Percentiles rank a stretch among this genome's conserved stretches.
Conservation (phyloP, 2,329 filamentous ascomycete species). For the Scedosporium aurantiacum region DNA sequence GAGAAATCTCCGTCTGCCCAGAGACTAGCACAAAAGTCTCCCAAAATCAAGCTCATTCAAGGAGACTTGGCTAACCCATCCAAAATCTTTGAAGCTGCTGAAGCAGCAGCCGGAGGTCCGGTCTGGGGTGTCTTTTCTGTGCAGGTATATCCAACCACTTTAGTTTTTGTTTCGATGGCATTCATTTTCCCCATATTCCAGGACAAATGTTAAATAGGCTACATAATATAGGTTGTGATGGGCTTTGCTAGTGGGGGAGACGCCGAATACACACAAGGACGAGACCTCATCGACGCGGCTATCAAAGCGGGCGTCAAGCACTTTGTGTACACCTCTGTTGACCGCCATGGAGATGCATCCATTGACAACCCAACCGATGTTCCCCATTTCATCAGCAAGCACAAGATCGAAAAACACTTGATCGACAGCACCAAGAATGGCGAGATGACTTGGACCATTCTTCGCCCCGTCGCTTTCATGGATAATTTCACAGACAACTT, state of each 20-base stretch:
- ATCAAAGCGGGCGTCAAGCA: conserved; percentile 76
- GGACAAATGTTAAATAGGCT: background rate
- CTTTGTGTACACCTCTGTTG: conserved; percentile 95
- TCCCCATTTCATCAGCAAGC: conserved; percentile 86
- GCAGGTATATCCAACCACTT: conserved; percentile 26
- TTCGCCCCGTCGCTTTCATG: conserved; percentile 29
- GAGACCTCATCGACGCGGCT: conserved; percentile 78
- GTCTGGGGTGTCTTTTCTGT: conserved; percentile 53
- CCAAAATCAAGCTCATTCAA: conserved; percentile 42
- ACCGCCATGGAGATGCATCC: conserved; percentile 56
- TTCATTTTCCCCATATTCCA: background rate
- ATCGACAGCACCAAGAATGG: conserved; percentile 44
- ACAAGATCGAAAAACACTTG: conserved; percentile 85
- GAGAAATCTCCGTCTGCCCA: conserved; percentile 37
- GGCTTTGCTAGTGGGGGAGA: conserved; percentile 5
- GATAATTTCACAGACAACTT: conserved; percentile 31
- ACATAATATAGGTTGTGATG: conserved; percentile 3
- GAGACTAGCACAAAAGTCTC: conserved; percentile 30
- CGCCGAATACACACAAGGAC: conserved; percentile 34
- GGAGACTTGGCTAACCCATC: conserved; percentile 43
- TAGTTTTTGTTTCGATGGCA: conserved; percentile 1
- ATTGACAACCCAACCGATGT: conserved; percentile 61
- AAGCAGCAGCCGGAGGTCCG: conserved; percentile 13
- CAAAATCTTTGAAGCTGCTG: conserved; percentile 35
- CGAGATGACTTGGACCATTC: conserved; percentile 24